phyloP scores from a whole-genome alignment of 164 flowering plant genomes.

The Annona cherimola region DNA sequence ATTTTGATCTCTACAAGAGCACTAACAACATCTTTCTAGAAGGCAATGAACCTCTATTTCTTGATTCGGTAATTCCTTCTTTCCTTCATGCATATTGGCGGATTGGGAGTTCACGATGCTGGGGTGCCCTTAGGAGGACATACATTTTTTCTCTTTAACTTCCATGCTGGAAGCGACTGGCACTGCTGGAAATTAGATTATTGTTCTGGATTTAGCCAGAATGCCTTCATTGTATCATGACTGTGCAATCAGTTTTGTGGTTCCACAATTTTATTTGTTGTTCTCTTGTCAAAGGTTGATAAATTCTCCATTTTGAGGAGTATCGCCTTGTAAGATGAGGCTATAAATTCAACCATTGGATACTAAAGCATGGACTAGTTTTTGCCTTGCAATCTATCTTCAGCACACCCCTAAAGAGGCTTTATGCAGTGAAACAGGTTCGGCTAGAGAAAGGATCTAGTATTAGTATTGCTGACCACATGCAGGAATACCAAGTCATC shows the following conservation, averaged over 20 bases:
- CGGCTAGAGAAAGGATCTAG: conserved; percentile 54
- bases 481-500: conserved; percentile 81
- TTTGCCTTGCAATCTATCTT: not conserved
- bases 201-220: no score
- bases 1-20: conserved; percentile 70
- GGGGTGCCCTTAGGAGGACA: not conserved
- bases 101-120: not conserved
- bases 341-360: no score
- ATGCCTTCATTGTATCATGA: no score
- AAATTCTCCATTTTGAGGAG: no score
- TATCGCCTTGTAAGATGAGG: no score
- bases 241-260: no score
- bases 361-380: no score
- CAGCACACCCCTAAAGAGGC: not conserved
- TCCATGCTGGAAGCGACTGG: no score
- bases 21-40: conserved; percentile 60
- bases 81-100: not conserved
- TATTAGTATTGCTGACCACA: conserved; percentile 43
- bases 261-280: no score
- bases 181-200: no score
- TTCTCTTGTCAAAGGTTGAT: no score
- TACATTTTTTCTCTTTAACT: not conserved
- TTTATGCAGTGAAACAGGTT: conserved; percentile 34
- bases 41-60: conserved; percentile 69
- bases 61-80: conserved; percentile 63